Conservation (phyloP, 2,329 filamentous ascomycete species). For the Lachnellula cervina region DNA sequence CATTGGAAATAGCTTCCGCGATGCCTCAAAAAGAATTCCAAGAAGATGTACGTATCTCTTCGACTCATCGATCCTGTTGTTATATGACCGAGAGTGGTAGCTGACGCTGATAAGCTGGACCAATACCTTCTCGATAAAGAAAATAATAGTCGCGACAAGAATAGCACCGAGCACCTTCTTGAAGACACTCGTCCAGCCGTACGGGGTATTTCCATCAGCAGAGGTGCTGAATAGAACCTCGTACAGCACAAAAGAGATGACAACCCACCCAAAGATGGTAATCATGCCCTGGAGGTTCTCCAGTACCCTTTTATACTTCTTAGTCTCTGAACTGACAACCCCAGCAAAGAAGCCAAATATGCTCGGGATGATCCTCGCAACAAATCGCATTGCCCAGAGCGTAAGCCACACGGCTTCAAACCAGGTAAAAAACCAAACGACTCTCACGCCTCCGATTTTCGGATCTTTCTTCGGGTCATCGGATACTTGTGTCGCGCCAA, state of each 20-base stretch:
- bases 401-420: conserved; percentile 61
- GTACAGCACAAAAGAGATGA: conserved; percentile 7
- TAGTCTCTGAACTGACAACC: conserved; percentile 4
- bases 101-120: conserved; percentile 57
- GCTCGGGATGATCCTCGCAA: background rate
- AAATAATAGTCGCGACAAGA: conserved; percentile 7
- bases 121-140: conserved; percentile 9
- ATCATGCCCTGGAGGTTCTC: conserved; percentile 4
- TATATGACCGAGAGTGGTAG: conserved; percentile 78
- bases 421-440: conserved; percentile 62
- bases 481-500: conserved; percentile 61
- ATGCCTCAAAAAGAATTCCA: conserved; percentile 87
- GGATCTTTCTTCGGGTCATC: conserved; percentile 33
- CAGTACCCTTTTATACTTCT: conserved; percentile 5
- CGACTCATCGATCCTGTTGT: conserved; percentile 75
- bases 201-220: conserved; percentile 5
- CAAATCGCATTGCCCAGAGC: conserved; percentile 51
- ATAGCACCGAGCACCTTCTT: conserved; percentile 7
- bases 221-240: conserved; percentile 8
- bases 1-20: conserved; percentile 77
- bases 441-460: conserved; percentile 59
- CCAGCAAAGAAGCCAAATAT: conserved; percentile 6
- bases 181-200: conserved; percentile 3
- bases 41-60: conserved; percentile 80
- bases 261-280: background rate